Evolutionary conservation across 2,329 filamentous ascomycete species (phyloP), one percentile per base, ranked within the genome.

Genomic region (Sclerotinia spermophila): DNA sequence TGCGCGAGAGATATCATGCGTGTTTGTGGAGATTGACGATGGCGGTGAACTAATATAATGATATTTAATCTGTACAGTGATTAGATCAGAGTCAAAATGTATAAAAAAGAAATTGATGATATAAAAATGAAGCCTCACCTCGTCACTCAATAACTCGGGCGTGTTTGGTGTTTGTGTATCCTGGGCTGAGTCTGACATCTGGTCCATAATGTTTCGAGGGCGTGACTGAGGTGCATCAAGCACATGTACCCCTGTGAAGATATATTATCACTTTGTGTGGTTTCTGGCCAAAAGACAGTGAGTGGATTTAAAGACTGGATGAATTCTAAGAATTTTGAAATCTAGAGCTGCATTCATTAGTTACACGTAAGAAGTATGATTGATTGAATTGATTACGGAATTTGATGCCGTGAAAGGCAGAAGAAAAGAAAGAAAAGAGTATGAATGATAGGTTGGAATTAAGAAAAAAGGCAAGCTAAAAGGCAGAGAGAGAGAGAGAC

Each of bases 1-100:
- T 30, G 70, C 58, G 27, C 72, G 64, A 56, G 64, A 67, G 44
- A 69, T 73, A 67, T 73, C 72, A 70, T 73, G 70, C 33, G 72
- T 73, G 62, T 65, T 65, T 38, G 69, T 67, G 51, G 68, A 70
- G 60, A 70, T 70, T 35, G 60, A 58, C 40, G 60, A 70, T 56
- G 68, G 68, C 60, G 68, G 68, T 69, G 67, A 64, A 38, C 67
- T 69, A 48, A 64, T 55, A 33, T 27, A 64, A 44, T 69, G 40
- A 33, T 56, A 65, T 69, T 56, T 17, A 55, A 51, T 55, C 27
- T 69, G 53, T 42, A 51, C n/a, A 17, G 48, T 3, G 27, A 51
- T 64, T 17, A 35, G 27, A 45, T 65, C 59, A 64, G n/a, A 42
- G 58, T 69, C 67, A 38, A 27, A 61, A 62, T 27, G 42, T 27